Percentiles rank a stretch among this genome's conserved stretches.
Evolutionary conservation across 352 stramenopile species (phyloP).

Genomic region (Globisporangium uncinulatum): DNA sequence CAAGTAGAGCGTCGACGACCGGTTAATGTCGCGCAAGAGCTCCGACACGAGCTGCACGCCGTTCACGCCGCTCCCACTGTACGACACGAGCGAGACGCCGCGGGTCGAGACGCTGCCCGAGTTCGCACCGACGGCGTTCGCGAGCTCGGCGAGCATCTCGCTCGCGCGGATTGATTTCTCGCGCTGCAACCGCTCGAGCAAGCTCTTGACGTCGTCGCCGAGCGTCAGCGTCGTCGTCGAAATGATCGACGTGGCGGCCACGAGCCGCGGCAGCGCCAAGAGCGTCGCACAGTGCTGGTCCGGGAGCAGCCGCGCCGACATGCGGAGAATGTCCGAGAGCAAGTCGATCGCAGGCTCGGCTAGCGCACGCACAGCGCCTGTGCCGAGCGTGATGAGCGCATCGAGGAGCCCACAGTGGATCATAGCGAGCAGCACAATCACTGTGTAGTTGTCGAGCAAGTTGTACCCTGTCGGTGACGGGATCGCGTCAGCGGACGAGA

Average conservation of each 20-base stretch:
- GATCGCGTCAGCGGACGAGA: slow-evolving; percentile 64
- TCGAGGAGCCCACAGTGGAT: slow-evolving; percentile 83
- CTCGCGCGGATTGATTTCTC: slow-evolving; percentile 83
- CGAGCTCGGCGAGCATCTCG: slow-evolving; percentile 81
- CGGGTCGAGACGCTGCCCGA: slow-evolving; percentile 62
- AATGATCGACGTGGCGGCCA: slow-evolving; percentile 74
- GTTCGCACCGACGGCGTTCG: slow-evolving; percentile 70
- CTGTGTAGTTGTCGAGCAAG: slow-evolving; percentile 85
- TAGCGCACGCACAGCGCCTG: slow-evolving; percentile 58
- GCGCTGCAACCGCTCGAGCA: slow-evolving; percentile 68
- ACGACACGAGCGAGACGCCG: slow-evolving; percentile 76
- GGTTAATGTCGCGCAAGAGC: slow-evolving; percentile 83
- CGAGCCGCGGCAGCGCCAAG: slow-evolving; percentile 68
- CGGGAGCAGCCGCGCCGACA: slow-evolving; percentile 75
- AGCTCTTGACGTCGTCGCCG: slow-evolving; percentile 61
- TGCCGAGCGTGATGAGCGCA: slow-evolving; percentile 78
- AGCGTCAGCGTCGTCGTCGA: slow-evolving; percentile 66
- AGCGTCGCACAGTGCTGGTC: slow-evolving; percentile 81
- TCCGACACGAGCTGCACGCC: slow-evolving; percentile 85
- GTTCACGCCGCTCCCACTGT: slow-evolving; percentile 75
- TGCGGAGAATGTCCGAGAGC: slow-evolving; percentile 76
- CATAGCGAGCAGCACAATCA: slow-evolving; percentile 81
- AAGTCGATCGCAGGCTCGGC: slow-evolving; percentile 83
- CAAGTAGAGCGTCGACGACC: slow-evolving; percentile 49
- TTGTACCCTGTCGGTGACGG: slow-evolving; percentile 66